These are phyloP conservation scores for Butyriboletus loyo DNA, from an alignment of 768 basidiomycete species.

Conservation along the genomic window DNA sequence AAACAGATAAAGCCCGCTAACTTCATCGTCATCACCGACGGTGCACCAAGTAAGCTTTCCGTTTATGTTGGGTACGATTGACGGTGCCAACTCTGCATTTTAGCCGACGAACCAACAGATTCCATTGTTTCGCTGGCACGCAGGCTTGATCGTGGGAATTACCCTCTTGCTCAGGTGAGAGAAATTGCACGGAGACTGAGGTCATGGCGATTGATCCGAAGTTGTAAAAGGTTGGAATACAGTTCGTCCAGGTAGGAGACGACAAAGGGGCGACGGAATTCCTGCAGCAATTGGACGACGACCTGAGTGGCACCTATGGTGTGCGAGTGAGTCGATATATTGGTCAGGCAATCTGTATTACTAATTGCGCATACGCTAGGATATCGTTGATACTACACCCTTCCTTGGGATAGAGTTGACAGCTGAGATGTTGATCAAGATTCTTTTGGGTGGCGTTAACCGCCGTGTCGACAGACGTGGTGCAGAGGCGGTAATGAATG, in stretches of 20 bases:
- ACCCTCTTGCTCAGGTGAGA: slow-evolving; percentile 51
- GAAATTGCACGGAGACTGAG: too few relatives aligned
- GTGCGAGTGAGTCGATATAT: slow-evolving; percentile 39
- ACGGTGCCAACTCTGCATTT: neutral
- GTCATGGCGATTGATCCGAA: neutral
- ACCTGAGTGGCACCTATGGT: slow-evolving; percentile 38
- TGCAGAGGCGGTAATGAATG: slow-evolving; percentile 21
- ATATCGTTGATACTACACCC: slow-evolving; percentile 71
- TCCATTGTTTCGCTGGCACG: slow-evolving; percentile 47
- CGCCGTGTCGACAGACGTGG: slow-evolving; percentile 44
- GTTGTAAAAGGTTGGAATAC: slow-evolving; percentile 53
- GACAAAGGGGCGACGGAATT: slow-evolving; percentile 38
- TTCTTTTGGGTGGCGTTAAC: slow-evolving; percentile 65
- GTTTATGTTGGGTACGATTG: neutral
- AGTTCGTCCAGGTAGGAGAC: slow-evolving; percentile 71
- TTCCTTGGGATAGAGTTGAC: slow-evolving; percentile 43
- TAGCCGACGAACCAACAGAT: slow-evolving; percentile 51
- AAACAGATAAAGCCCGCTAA: slow-evolving; percentile 53
- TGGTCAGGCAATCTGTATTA: neutral
- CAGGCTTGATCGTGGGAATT: slow-evolving; percentile 49
- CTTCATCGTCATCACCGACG: slow-evolving; percentile 61
- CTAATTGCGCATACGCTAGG: slow-evolving; percentile 32
- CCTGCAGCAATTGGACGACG: slow-evolving; percentile 57
- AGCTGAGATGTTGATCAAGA: slow-evolving; percentile 54
- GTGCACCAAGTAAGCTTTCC: slow-evolving; percentile 48